Base-by-base conservation (phyloP, 306 rosid species). In the Acacia melanoxylon region DNA sequence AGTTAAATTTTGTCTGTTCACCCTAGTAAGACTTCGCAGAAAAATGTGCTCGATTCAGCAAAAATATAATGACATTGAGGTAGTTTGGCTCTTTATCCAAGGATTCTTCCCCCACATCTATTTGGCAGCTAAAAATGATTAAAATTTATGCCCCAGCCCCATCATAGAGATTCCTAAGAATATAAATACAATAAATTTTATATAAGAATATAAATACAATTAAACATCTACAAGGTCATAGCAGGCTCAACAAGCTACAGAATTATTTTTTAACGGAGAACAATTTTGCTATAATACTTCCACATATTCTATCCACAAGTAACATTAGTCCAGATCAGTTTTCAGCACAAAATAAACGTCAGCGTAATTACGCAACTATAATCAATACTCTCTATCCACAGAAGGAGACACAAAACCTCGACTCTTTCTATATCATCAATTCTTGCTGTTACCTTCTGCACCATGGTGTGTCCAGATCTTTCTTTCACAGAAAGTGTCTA, bases 71-170 rank as follows among this genome's bases (percentile, higher is more conserved):
- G 46, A 49, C 35, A 35, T 33, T 56, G 40, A 41, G 19, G 71
- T 84, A 1, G 80, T 84, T 51, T 24, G 75, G 17, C 77, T 82
- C 81, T 68, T 63, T 54, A 51, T 67, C 22, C 6, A 22, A 22
- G 31, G 17, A 11, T 5, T 44, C 33, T 56, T 61, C 35, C 46
- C 19, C 66, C 68, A 8, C 51, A 83, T 68, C 17, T 29, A 24
- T 69, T 58, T 27, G 74, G 70, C 82, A 45, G 63, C 68, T 61
- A 27, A 62, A 25, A 27, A 51, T 62, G n/a, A 52, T 20, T 20
- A 52, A 52, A 52, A 52, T 63, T 13, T 29, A 24, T 31, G 27
- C 24, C 46, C 40, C 27, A 25, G 27, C 24, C 46, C 49, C 27
- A 25, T 37, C 27, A 25, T 37, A 2, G 68, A 54, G 54, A 11